phyloP scores from a whole-genome alignment of 202 grass and related monocot species.

The Zizania palustris region DNA sequence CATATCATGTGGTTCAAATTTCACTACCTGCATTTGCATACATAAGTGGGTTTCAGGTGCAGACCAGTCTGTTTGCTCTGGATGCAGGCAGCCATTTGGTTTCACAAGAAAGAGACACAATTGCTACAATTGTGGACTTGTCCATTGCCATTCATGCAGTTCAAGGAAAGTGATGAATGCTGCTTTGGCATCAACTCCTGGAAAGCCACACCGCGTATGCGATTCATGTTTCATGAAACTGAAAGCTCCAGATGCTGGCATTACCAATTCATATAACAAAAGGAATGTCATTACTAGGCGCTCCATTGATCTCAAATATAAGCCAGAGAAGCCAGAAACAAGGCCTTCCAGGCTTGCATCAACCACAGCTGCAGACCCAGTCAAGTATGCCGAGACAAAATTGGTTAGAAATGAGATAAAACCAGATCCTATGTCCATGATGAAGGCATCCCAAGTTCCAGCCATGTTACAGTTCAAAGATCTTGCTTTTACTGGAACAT shows the following conservation, averaged over 20 bases:
- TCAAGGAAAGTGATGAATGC: conserved; percentile 90
- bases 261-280: conserved; percentile 40
- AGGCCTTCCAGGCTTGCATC: conserved; percentile 67
- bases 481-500: conserved; percentile 32
- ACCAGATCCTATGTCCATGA: conserved; percentile 53
- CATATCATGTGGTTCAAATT: conserved; percentile 92
- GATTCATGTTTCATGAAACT: conserved; percentile 90
- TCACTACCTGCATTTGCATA: conserved; percentile 94
- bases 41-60: conserved; percentile 95
- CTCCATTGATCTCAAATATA: conserved; percentile 72
- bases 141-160: conserved; percentile 95
- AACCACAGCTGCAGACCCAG: conserved; percentile 50
- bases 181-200: conserved; percentile 78
- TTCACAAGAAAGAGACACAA: conserved; percentile 96
- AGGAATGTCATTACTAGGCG: conserved; percentile 68
- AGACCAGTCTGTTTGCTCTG: conserved; percentile 82
- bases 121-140: conserved; percentile 88
- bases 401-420: conserved; percentile 66
- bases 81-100: conserved; percentile 90
- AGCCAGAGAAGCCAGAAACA: conserved; percentile 59
- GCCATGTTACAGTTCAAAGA: conserved; percentile 44
- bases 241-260: conserved; percentile 62
- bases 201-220: conserved; percentile 91
- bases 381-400: conserved; percentile 58
- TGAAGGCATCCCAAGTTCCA: conserved; percentile 67